Evolutionary conservation across 2,329 filamentous ascomycete species (phyloP).

Genomic region (Helotiales sp.): DNA sequence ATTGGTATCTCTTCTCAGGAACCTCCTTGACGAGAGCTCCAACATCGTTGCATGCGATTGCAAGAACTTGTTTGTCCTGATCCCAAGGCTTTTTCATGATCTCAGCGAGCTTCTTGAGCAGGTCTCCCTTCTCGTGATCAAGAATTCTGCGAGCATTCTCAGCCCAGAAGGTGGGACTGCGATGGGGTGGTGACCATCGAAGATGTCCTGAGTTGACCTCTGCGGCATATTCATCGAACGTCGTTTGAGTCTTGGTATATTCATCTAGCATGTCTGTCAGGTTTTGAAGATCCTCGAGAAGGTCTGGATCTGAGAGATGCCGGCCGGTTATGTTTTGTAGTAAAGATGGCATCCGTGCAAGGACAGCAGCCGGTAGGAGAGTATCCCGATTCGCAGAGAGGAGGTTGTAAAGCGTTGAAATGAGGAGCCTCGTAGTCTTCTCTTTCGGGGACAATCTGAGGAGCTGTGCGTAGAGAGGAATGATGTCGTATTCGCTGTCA

Average conservation of each 20-base stretch:
- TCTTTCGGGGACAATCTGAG: conserved; percentile 93
- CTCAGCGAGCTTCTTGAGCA: conserved; percentile 66
- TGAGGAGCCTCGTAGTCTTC: conserved; percentile 89
- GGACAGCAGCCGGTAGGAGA: conserved; percentile 79
- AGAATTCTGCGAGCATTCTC: conserved; percentile 71
- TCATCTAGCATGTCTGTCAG: conserved; percentile 65
- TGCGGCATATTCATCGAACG: conserved; percentile 53
- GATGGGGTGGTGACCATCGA: conserved; percentile 74
- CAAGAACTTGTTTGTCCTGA: conserved; percentile 70
- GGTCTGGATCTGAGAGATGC: conserved; percentile 64
- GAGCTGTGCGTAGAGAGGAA: conserved; percentile 89
- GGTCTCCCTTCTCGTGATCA: conserved; percentile 63
- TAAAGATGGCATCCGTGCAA: conserved; percentile 75
- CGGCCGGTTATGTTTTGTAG: conserved; percentile 62
- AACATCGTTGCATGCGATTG: conserved; percentile 73
- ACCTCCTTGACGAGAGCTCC: conserved; percentile 70
- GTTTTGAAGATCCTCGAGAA: conserved; percentile 60
- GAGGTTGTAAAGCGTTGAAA: conserved; percentile 88
- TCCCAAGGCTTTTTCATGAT: conserved; percentile 69
- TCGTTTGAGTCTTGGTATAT: conserved; percentile 64
- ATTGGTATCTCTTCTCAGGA: conserved; percentile 63
- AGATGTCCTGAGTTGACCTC: conserved; percentile 69
- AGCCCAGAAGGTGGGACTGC: conserved; percentile 69
- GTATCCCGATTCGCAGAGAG: conserved; percentile 69
- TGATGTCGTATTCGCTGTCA: conserved; percentile 83